Evolutionary conservation across 495 filamentous ascomycete genomes (phyloP).

Genomic region (Podospora fimiseda): DNA sequence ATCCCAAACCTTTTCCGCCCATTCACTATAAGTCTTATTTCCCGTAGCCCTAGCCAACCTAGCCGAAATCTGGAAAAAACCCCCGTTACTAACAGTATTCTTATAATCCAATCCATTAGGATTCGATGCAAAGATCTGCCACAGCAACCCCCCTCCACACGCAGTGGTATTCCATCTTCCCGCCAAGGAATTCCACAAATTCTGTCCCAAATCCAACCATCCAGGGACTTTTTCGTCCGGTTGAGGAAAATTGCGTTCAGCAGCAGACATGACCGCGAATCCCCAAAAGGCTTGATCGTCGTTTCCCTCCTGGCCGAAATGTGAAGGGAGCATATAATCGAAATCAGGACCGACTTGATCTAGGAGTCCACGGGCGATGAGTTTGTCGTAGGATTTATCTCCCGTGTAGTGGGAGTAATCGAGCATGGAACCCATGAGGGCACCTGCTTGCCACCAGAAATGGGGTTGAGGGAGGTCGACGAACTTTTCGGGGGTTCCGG

Average conservation of each 20-base stretch:
- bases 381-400: constrained; percentile 64
- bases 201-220: constrained; percentile 54
- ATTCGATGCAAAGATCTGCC: constrained; percentile 81
- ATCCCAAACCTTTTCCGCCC: constrained; percentile 66
- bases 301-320: constrained; percentile 51
- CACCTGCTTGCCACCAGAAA: constrained; percentile 79
- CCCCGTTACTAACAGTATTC: constrained; percentile 64
- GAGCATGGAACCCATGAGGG: constrained; percentile 64
- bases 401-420: constrained; percentile 83
- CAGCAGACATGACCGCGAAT: constrained; percentile 63
- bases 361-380: constrained; percentile 59
- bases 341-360: constrained; percentile 55
- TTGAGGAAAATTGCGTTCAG: constrained; percentile 67
- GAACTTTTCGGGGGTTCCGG: constrained; percentile 53
- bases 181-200: constrained; percentile 41
- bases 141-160: constrained; percentile 68
- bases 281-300: constrained; percentile 82
- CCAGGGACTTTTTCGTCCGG: constrained; percentile 46
- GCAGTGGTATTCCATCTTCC: constrained; percentile 61
- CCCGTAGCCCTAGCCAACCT: constrained; percentile 62
- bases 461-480: constrained; percentile 64
- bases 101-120: constrained; percentile 65
- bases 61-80: constrained; percentile 61
- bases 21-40: constrained; percentile 56
- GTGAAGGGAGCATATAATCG: constrained; percentile 50